These are phyloP conservation scores for Desmodesmus armatus DNA, from an alignment of 139 green algal species.

Conservation along the genomic window DNA sequence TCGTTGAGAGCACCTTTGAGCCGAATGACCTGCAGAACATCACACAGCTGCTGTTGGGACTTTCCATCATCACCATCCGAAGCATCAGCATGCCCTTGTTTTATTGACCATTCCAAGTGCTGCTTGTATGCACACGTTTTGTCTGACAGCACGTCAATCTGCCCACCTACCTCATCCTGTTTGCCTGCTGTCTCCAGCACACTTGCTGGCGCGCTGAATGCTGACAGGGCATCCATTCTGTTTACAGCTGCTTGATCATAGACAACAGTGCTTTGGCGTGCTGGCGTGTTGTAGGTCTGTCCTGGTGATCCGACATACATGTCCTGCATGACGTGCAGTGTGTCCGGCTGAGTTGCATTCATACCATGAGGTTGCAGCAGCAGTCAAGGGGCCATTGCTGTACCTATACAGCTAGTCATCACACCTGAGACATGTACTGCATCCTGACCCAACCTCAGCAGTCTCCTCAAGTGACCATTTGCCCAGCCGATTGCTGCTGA, in stretches of 20 bases:
- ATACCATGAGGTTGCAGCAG: not conserved
- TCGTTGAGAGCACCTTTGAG: slow-evolving; percentile 72
- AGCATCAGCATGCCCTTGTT: too few relatives aligned
- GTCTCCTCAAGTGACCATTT: too few relatives aligned
- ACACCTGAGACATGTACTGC: too few relatives aligned
- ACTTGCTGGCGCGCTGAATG: slow-evolving; percentile 17
- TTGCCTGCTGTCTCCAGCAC: slow-evolving; percentile 44
- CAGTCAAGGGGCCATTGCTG: too few relatives aligned
- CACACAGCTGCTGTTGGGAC: not conserved
- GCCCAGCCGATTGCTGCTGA: too few relatives aligned
- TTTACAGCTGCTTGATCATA: not conserved
- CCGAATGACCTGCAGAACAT: slow-evolving; percentile 42
- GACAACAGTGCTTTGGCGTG: not conserved
- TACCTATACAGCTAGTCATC: too few relatives aligned
- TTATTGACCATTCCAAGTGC: not conserved
- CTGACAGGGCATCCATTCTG: slow-evolving; percentile 10
- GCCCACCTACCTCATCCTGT: slow-evolving; percentile 43
- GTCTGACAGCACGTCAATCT: not conserved
- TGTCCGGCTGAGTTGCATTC: not conserved
- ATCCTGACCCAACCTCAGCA: too few relatives aligned
- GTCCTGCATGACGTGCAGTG: not conserved
- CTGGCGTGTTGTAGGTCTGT: too few relatives aligned
- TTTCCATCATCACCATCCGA: not conserved
- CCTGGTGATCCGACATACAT: too few relatives aligned
- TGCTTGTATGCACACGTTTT: slow-evolving; percentile 20